Percentiles rank a stretch among this genome's conserved stretches.
These are phyloP conservation scores for Aspergillus fumigatiaffinis DNA, from an alignment of 2,329 filamentous ascomycete genomes.

Conservation along the genomic window DNA sequence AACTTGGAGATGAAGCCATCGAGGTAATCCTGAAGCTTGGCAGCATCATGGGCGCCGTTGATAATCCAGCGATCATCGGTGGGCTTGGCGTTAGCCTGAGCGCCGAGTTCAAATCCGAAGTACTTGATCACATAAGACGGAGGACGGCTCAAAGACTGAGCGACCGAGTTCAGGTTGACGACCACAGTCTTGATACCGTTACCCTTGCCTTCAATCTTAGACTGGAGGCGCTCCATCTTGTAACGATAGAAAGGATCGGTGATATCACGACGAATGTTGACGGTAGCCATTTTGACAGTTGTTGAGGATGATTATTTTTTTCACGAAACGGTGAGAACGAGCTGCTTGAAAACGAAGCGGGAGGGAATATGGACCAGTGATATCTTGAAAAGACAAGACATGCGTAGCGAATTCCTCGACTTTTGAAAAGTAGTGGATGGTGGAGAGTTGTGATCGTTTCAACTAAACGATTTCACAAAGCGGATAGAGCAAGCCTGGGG, in stretches of 20 bases:
- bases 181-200: constrained; percentile 99
- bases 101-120: constrained; percentile 97
- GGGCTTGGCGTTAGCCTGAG: constrained; percentile 96
- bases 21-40: constrained; percentile 95
- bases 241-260: constrained; percentile 99
- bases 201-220: constrained; percentile 99
- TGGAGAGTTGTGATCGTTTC: constrained; percentile 32
- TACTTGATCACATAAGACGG: constrained; percentile 98
- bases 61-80: constrained; percentile 99
- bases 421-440: constrained; percentile 12
- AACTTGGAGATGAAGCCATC: constrained; percentile 99
- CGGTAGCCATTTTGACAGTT: constrained; percentile 80
- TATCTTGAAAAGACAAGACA: constrained; percentile 54
- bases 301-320: constrained; percentile 25
- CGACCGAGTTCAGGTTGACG: constrained; percentile 93
- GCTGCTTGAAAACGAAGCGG: constrained; percentile 30
- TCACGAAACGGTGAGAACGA: constrained; percentile 20
- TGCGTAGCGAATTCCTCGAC: constrained; percentile 44
- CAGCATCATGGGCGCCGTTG: constrained; percentile 93
- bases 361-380: constrained; percentile 43
- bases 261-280: constrained; percentile 98
- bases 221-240: constrained; percentile 99
- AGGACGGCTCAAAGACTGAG: constrained; percentile 84
- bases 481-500: constrained; percentile 23
- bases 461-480: constrained; percentile 21